These are phyloP conservation scores for Cerioporus squamosus DNA, from an alignment of 1,284 basidiomycete species.

Conservation along the genomic window DNA sequence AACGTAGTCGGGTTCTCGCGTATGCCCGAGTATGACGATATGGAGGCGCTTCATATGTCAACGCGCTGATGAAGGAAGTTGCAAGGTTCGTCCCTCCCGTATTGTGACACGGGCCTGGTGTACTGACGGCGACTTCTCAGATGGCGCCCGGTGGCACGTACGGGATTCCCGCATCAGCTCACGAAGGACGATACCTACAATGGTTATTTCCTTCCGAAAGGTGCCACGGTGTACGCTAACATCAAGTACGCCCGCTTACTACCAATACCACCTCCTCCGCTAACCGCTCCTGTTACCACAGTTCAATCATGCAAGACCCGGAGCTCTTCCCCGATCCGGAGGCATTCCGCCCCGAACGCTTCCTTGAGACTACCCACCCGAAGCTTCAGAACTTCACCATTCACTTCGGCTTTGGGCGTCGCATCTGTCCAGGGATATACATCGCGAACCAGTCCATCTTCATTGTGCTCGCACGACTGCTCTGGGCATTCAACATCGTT, in stretches of 20 bases:
- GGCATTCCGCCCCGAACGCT: constrained; percentile 47
- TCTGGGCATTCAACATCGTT: constrained; percentile 13
- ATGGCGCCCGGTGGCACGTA: constrained; percentile 4
- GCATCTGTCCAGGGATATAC: constrained; percentile 28
- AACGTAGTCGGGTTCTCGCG: constrained; percentile 27
- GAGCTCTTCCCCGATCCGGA: constrained; percentile 38
- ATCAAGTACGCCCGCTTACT: constrained; percentile 14
- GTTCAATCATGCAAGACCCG: constrained; percentile 49
- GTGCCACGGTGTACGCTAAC: constrained; percentile 19
- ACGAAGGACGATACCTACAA: constrained; percentile 17
- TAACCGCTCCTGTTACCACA: constrained; percentile 24
- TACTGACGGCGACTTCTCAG: constrained; percentile 5
- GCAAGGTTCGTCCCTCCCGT: neutral
- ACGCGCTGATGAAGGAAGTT: constrained; percentile 15
- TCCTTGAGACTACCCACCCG: constrained; percentile 26
- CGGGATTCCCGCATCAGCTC: constrained; percentile 14
- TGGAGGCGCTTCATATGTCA: constrained; percentile 29
- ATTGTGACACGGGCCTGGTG: neutral
- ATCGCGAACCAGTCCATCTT: constrained; percentile 42
- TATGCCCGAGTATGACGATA: constrained; percentile 33
- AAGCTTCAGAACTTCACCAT: constrained; percentile 36
- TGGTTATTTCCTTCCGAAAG: constrained; percentile 19
- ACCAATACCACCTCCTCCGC: constrained; percentile 17
- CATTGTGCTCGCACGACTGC: constrained; percentile 27
- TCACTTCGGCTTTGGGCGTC: constrained; percentile 20